Evolutionary conservation across 495 filamentous ascomycete species (phyloP).

Genomic region (Hypoxylon intermedium): DNA sequence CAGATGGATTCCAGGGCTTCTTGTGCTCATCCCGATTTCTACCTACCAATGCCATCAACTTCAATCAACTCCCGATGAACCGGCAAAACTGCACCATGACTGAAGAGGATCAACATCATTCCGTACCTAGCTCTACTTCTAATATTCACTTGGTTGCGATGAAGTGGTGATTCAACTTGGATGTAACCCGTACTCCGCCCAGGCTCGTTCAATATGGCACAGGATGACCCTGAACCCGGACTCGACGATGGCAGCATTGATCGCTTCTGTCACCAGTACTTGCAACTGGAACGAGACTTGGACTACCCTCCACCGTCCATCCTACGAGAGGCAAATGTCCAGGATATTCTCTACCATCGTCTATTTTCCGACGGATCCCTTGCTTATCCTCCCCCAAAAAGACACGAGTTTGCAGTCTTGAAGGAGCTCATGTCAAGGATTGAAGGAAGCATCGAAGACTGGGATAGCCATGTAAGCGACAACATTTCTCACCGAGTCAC

Average conservation of each 20-base stretch:
- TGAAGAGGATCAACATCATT: too few species aligned
- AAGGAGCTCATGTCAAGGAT: constrained; percentile 71
- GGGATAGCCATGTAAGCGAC: constrained; percentile 80
- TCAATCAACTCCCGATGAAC: too few species aligned
- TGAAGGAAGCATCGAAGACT: constrained; percentile 72
- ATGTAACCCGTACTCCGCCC: not conserved
- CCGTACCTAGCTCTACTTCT: too few species aligned
- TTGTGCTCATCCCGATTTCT: not conserved
- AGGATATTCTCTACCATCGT: constrained; percentile 65
- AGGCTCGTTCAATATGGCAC: not conserved
- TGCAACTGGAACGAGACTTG: constrained; percentile 48
- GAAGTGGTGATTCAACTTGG: too few species aligned
- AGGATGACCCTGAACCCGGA: not conserved
- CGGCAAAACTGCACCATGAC: too few species aligned
- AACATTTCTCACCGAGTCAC: not conserved
- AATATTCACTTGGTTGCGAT: too few species aligned
- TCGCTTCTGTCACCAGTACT: constrained; percentile 52
- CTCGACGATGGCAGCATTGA: constrained; percentile 7
- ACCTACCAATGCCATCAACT: too few species aligned
- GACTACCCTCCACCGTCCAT: constrained; percentile 44
- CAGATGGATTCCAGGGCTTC: not conserved
- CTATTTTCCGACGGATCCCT: constrained; percentile 67
- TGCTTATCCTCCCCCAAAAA: constrained; percentile 61
- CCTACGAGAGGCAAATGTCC: constrained; percentile 55
- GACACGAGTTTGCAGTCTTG: constrained; percentile 74